Evolutionary conservation across 2,329 filamentous ascomycete genomes (phyloP).

Genomic region (Neonectria neomacrospora): DNA sequence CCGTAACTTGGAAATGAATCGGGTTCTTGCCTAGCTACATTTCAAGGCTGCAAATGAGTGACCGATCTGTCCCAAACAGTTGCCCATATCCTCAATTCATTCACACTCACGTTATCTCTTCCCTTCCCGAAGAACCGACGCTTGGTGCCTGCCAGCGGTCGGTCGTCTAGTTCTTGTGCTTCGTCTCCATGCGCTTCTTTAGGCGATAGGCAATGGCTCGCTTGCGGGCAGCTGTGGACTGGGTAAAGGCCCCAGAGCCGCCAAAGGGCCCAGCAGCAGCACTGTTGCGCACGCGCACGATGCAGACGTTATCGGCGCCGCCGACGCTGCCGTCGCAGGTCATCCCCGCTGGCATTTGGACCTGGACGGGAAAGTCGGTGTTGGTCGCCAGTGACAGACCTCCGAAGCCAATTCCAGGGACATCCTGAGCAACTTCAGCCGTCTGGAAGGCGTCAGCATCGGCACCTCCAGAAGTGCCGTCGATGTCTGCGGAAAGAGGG

Average conservation of each 20-base stretch:
- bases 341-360: slow-evolving; percentile 76
- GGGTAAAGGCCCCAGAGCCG: slow-evolving; percentile 73
- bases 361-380: slow-evolving; percentile 72
- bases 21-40: slow-evolving; percentile 14
- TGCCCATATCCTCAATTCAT: background rate
- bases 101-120: background rate
- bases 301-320: slow-evolving; percentile 70
- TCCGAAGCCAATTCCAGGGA: slow-evolving; percentile 63
- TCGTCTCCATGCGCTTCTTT: slow-evolving; percentile 49
- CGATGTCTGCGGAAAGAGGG: slow-evolving; percentile 68
- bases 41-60: slow-evolving; percentile 12
- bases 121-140: background rate
- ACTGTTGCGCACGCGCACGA: slow-evolving; percentile 71
- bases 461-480: slow-evolving; percentile 71
- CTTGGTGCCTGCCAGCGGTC: background rate
- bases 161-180: slow-evolving; percentile 32
- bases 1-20: background rate
- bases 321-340: slow-evolving; percentile 70
- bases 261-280: slow-evolving; percentile 74
- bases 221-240: slow-evolving; percentile 68
- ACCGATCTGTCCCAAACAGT: background rate
- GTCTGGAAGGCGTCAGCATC: slow-evolving; percentile 69
- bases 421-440: slow-evolving; percentile 57
- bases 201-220: slow-evolving; percentile 67
- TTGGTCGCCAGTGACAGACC: slow-evolving; percentile 69